These are phyloP conservation scores for Mucor indicus DNA, from an alignment of 371 early-diverging fungal species.

Conservation along the genomic window DNA sequence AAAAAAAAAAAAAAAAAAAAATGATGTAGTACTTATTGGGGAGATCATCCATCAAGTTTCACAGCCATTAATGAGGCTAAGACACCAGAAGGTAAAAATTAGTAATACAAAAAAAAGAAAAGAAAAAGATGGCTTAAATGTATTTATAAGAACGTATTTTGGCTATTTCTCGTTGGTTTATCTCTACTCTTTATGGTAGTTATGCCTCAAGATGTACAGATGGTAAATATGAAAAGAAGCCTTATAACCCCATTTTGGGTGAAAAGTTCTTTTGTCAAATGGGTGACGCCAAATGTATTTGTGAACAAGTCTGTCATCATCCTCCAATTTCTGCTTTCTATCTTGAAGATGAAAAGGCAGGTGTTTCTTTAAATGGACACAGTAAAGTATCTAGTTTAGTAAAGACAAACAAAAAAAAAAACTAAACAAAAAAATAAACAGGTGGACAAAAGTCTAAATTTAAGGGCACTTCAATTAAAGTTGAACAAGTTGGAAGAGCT, in stretches of 20 bases:
- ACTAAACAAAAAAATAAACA: too few relatives aligned
- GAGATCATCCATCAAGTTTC: conserved; percentile 30
- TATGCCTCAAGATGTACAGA: conserved; percentile 41
- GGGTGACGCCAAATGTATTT: conserved; percentile 37
- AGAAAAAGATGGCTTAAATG: neutral
- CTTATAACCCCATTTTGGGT: conserved; percentile 85
- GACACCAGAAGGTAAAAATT: conserved; percentile 50
- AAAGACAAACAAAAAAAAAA: too few relatives aligned
- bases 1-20: neutral
- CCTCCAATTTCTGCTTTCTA: conserved; percentile 86
- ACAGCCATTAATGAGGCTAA: conserved; percentile 44
- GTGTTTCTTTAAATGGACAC: conserved; percentile 64
- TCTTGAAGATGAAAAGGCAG: conserved; percentile 63
- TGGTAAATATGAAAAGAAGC: conserved; percentile 66
- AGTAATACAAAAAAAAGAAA: neutral
- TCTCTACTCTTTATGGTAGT: conserved; percentile 70
- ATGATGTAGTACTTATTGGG: conserved; percentile 21
- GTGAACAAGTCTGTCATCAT: conserved; percentile 92
- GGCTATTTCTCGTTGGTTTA: conserved; percentile 28
- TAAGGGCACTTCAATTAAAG: conserved; percentile 62
- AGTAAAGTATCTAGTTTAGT: conserved; percentile 23
- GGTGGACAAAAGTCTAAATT: conserved; percentile 66
- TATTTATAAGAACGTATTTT: conserved; percentile 19
- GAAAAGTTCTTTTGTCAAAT: conserved; percentile 73
- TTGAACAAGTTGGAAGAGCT: conserved; percentile 59